Evolutionary conservation across 108 stramenopile genomes (phyloP).

Genomic region (Heterococcus sp.): DNA sequence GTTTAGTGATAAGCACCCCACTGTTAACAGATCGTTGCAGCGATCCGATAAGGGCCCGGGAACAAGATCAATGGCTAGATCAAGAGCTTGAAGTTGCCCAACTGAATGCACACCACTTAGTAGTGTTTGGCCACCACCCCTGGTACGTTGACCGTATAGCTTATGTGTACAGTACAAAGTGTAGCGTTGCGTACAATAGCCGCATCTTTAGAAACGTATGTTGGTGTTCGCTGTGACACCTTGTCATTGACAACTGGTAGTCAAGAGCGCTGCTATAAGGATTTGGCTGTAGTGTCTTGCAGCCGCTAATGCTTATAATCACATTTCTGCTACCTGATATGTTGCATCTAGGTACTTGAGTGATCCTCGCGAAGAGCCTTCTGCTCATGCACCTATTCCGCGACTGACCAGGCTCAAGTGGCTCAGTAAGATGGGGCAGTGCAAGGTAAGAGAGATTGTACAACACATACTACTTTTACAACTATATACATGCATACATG

Average conservation of each 20-base stretch:
- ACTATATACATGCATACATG: too few species aligned
- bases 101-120: constrained; percentile 28
- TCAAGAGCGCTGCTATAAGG: too few species aligned
- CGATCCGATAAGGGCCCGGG: not conserved
- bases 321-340: too few species aligned
- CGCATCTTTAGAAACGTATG: too few species aligned
- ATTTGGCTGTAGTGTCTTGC: too few species aligned
- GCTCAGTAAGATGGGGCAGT: constrained; percentile 36
- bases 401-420: constrained; percentile 8
- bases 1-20: constrained; percentile 12
- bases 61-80: constrained; percentile 25
- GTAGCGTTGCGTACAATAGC: too few species aligned
- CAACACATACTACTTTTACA: not conserved
- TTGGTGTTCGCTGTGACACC: too few species aligned
- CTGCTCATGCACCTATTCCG: constrained; percentile 8
- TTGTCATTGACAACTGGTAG: too few species aligned
- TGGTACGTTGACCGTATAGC: too few species aligned
- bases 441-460: constrained; percentile 39
- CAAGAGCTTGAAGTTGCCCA: constrained; percentile 26
- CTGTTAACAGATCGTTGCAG: constrained; percentile 1
- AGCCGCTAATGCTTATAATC: too few species aligned
- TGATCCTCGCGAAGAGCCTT: constrained; percentile 4
- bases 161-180: too few species aligned
- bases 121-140: constrained; percentile 31
- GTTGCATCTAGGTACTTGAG: too few species aligned